Evolutionary conservation across 768 basidiomycete genomes (phyloP), one percentile per base, ranked within the genome.

Genomic region (Pleurotus djamor): DNA sequence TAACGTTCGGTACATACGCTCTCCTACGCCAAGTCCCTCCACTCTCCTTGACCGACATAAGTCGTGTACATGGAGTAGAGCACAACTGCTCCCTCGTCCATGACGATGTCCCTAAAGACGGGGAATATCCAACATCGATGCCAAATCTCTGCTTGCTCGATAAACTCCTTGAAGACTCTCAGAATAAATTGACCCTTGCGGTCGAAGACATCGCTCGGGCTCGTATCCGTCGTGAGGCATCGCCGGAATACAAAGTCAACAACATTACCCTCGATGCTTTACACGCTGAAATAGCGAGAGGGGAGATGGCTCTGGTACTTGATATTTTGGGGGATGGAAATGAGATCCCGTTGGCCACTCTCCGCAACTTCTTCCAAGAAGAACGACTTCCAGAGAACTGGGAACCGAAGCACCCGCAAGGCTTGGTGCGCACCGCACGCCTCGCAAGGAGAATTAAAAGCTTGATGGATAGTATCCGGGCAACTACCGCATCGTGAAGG

Each of bases 211-310:
- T 79, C 34, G 76, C 74, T 3, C 66, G 67, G 17, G 71, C 74
- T 7, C 70, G 77, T 3, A 66, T 76, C 5, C 67, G 69, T 45
- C 65, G 78, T 8, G 78, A 79, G 41, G 60, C 60, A 0, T 61
- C 60, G 41, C 37, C 60, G 12, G 67, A 47, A 3, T 56, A 56
- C 28, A n/a, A 3, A 5, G 66, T 8, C 12, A n/a, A 16, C 35
- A 58, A 58, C n/a, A 34, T 58, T 44, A 58, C 66, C 0, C 56
- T 79, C 37, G 72, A 75, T 38, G 52, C 67, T 13, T 48, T 76
- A 5, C 78, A 79, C 55, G 68, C 71, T 8, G 78, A 79, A 65
- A 69, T 79, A 50, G 79, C 78, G 4, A 70, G 77, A 5, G 78
- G 77, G 12, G 78, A 79, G 64, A 73, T 78, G 65, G 74, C 77